A percentile compares a stretch with the other conserved stretches of the same genome.
These are phyloP conservation scores for Phytophthora agathidicida DNA, from an alignment of 352 stramenopile genomes.

Conservation along the genomic window DNA sequence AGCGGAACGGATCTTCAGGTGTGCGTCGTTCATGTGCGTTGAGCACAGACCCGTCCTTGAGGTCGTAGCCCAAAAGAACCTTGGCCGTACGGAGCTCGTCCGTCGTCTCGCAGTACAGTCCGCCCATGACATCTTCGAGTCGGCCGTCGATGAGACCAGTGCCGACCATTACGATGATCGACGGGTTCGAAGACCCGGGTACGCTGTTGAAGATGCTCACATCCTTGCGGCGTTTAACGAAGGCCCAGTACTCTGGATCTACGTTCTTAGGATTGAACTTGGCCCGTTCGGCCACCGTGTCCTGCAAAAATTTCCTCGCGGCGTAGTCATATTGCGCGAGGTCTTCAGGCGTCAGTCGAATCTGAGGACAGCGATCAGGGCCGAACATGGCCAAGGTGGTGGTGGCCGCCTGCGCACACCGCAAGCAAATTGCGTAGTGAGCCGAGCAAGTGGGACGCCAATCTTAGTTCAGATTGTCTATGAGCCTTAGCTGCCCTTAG, in stretches of 20 bases:
- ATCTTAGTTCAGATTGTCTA: slow-evolving; percentile 22
- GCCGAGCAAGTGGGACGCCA: slow-evolving; percentile 8
- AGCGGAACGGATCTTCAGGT: slow-evolving; percentile 41
- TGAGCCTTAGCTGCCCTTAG: background rate
- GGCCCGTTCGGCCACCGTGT: slow-evolving; percentile 30
- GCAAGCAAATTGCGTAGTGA: slow-evolving; percentile 25
- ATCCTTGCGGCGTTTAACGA: slow-evolving; percentile 32
- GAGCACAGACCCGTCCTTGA: slow-evolving; percentile 41
- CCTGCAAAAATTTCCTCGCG: slow-evolving; percentile 29
- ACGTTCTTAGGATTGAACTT: slow-evolving; percentile 38
- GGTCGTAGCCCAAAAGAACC: slow-evolving; percentile 40
- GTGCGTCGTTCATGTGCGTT: slow-evolving; percentile 37
- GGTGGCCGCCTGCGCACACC: background rate
- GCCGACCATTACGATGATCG: slow-evolving; percentile 39
- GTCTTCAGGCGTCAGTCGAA: slow-evolving; percentile 25
- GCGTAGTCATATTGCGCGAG: slow-evolving; percentile 32
- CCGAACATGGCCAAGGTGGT: slow-evolving; percentile 15
- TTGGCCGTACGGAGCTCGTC: slow-evolving; percentile 41
- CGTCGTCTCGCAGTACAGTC: slow-evolving; percentile 52
- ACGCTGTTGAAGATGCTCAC: slow-evolving; percentile 47
- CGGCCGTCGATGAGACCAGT: slow-evolving; percentile 31
- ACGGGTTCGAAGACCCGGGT: slow-evolving; percentile 27
- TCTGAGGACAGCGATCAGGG: slow-evolving; percentile 33
- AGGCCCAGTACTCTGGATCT: slow-evolving; percentile 37
- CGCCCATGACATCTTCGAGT: slow-evolving; percentile 48